A percentile compares a stretch with the other conserved stretches of the same genome.
These are phyloP conservation scores for Xerocomus spinulosus DNA, from an alignment of 768 basidiomycete species.

Conservation along the genomic window DNA sequence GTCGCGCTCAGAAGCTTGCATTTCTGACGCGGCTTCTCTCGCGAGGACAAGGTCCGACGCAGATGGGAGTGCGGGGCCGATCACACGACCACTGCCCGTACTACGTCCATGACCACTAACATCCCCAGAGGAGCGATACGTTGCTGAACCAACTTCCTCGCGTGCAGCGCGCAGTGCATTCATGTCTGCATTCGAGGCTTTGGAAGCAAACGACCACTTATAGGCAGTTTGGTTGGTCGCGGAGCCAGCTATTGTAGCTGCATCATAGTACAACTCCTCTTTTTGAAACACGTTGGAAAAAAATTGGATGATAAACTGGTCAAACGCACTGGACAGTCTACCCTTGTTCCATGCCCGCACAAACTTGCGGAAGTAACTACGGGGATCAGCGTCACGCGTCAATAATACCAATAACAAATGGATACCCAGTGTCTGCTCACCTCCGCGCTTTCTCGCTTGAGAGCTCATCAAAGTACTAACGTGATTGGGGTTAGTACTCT, in stretches of 20 bases:
- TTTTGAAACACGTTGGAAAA: neutral
- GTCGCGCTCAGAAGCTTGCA: conserved; percentile 46
- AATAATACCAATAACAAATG: conserved; percentile 28
- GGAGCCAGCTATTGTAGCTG: conserved; percentile 49
- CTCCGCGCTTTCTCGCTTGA: conserved; percentile 77
- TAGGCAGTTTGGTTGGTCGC: conserved; percentile 74
- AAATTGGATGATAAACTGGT: neutral
- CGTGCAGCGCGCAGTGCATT: conserved; percentile 56
- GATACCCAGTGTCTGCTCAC: conserved; percentile 38
- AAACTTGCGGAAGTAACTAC: conserved; percentile 89
- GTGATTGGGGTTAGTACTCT: neutral
- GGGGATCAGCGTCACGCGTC: conserved; percentile 11
- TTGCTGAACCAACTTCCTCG: conserved; percentile 50
- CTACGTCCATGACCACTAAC: conserved; percentile 14
- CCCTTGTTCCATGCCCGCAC: conserved; percentile 88
- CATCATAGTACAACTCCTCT: conserved; percentile 56
- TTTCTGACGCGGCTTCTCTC: conserved; percentile 55
- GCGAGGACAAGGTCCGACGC: conserved; percentile 66
- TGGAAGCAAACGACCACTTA: conserved; percentile 83
- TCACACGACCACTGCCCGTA: conserved; percentile 41
- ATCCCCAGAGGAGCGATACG: conserved; percentile 27
- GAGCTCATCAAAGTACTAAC: conserved; percentile 77
- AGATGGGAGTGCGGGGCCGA: conserved; percentile 67
- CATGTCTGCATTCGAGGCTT: conserved; percentile 52
- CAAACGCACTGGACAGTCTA: conserved; percentile 52